These are phyloP conservation scores for Chaetomium sp. DNA, from an alignment of 2,329 filamentous ascomycete species.

Conservation along the genomic window DNA sequence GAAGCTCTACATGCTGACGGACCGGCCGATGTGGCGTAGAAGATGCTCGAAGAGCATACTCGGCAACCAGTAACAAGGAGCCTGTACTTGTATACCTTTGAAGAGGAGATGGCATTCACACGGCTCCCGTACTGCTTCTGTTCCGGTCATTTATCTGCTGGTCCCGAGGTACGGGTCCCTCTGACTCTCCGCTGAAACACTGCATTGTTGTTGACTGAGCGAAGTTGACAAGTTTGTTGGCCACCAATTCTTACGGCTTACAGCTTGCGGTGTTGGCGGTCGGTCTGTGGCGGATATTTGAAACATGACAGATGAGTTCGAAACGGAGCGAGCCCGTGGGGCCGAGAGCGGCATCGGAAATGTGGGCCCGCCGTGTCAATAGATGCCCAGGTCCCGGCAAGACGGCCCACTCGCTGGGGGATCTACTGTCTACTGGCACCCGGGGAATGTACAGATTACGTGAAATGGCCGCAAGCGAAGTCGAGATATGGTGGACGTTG, in stretches of 20 bases:
- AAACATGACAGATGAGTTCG: background rate
- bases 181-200: background rate
- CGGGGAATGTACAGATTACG: too few species aligned
- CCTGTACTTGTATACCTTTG: background rate
- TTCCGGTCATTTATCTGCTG: background rate
- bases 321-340: slow-evolving; percentile 1
- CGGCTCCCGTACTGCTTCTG: background rate
- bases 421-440: background rate
- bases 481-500: background rate
- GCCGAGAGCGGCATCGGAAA: background rate
- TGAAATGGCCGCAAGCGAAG: background rate
- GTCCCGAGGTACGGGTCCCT: background rate
- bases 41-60: slow-evolving; percentile 24
- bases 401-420: background rate
- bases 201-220: background rate
- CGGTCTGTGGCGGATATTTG: slow-evolving; percentile 6
- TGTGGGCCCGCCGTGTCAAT: background rate
- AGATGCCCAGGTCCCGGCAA: background rate
- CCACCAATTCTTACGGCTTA: background rate
- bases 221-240: background rate
- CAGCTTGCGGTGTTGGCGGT: background rate
- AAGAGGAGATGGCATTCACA: background rate
- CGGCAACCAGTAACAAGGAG: too few species aligned
- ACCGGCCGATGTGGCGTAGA: slow-evolving; percentile 37
- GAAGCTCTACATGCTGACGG: slow-evolving; percentile 39